Evolutionary conservation across 2,329 filamentous ascomycete species (phyloP).

Genomic region (Colletotrichum karsti): DNA sequence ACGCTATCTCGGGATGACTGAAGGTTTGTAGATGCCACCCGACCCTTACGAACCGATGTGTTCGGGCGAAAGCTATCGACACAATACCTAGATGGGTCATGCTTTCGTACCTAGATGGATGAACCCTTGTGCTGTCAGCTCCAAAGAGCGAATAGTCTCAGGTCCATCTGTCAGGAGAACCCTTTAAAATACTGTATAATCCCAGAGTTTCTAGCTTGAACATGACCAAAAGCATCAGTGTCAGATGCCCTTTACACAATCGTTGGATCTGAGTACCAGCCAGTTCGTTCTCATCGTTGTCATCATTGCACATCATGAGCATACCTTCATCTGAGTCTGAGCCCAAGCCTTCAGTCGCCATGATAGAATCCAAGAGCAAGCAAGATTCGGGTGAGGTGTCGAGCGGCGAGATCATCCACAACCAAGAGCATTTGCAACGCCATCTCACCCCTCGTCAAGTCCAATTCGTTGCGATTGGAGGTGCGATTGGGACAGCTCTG

Average conservation of each 20-base stretch:
- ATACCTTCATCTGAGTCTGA: neutral
- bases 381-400: neutral
- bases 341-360: neutral
- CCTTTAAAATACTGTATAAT: too few species aligned
- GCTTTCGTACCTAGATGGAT: neutral
- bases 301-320: neutral
- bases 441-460: neutral
- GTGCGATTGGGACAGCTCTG: conserved; percentile 1
- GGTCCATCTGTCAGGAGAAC: too few species aligned
- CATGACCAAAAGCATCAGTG: too few species aligned
- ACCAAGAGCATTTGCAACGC: neutral
- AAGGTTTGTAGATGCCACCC: neutral
- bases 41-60: neutral
- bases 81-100: too few species aligned
- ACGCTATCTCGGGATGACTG: neutral
- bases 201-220: too few species aligned
- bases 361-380: neutral
- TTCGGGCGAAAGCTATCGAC: too few species aligned
- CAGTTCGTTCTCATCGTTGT: too few species aligned
- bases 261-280: too few species aligned
- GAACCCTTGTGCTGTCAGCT: neutral
- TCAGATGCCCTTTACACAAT: too few species aligned
- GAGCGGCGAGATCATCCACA: neutral
- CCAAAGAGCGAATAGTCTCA: too few species aligned
- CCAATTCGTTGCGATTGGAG: neutral